Percentiles rank a stretch among this genome's conserved stretches.
These are phyloP conservation scores for Globisporangium emineosum DNA, from an alignment of 352 stramenopile species.

Conservation along the genomic window DNA sequence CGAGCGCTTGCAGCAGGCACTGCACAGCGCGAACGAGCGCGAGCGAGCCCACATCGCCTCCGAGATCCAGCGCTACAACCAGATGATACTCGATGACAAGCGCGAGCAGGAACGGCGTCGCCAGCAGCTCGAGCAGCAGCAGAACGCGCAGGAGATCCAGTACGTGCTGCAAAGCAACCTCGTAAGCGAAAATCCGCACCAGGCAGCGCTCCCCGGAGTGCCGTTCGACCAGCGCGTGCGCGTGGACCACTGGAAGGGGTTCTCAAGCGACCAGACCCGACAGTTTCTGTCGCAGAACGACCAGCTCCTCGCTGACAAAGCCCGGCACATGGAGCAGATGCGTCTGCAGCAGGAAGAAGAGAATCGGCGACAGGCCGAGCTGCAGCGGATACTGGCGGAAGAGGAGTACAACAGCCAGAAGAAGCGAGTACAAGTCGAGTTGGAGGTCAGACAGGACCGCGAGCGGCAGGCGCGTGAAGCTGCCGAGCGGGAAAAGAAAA, in stretches of 20 bases:
- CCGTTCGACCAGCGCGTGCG: constrained; percentile 54
- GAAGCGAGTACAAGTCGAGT: constrained; percentile 42
- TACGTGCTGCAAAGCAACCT: constrained; percentile 56
- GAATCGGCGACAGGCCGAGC: constrained; percentile 27
- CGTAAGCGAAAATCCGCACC: constrained; percentile 65
- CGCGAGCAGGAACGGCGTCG: constrained; percentile 32
- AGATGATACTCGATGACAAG: constrained; percentile 41
- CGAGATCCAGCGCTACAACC: constrained; percentile 59
- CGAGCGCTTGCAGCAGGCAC: constrained; percentile 46
- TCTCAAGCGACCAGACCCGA: constrained; percentile 59
- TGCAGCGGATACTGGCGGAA: constrained; percentile 42
- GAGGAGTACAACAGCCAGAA: constrained; percentile 54
- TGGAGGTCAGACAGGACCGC: constrained; percentile 47
- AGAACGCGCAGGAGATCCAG: constrained; percentile 59
- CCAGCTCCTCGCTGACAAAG: constrained; percentile 49
- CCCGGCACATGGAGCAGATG: constrained; percentile 32
- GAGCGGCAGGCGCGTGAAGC: constrained; percentile 50
- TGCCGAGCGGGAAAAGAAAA: constrained; percentile 50
- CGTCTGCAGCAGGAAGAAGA: constrained; percentile 37
- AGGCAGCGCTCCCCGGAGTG: constrained; percentile 39
- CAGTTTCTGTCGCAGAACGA: constrained; percentile 59
- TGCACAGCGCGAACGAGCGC: constrained; percentile 53
- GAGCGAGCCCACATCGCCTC: constrained; percentile 41
- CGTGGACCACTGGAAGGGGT: constrained; percentile 80
- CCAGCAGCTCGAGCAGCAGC: constrained; percentile 41